A percentile compares a stretch with the other conserved stretches of the same genome.
Evolutionary conservation across 164 flowering plant species (phyloP).

Genomic region (Magnolia changhungtana): DNA sequence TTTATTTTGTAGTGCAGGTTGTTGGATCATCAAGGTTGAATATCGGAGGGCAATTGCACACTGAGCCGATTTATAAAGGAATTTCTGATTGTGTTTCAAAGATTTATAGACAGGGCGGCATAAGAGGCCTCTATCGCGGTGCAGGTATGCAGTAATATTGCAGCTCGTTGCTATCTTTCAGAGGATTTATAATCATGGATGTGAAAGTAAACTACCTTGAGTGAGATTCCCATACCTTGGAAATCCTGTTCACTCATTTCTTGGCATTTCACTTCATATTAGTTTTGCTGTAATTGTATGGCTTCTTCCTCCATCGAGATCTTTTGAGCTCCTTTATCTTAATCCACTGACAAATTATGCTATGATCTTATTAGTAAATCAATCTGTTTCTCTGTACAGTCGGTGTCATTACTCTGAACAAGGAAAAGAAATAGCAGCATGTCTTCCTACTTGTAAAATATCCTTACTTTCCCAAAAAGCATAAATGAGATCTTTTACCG

Average conservation of each 20-base stretch:
- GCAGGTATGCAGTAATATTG: slow-evolving; percentile 49
- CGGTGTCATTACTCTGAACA: background rate
- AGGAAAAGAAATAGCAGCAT: background rate
- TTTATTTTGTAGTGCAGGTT: slow-evolving; percentile 44
- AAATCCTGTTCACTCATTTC: no score
- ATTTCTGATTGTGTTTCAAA: slow-evolving; percentile 75
- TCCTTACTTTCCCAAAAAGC: no score
- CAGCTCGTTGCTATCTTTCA: background rate
- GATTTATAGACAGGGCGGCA: slow-evolving; percentile 68
- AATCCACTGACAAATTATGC: background rate
- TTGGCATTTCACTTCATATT: no score
- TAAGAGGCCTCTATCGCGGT: slow-evolving; percentile 89
- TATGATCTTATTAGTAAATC: background rate
- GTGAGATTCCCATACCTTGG: background rate
- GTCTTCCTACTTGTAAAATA: no score
- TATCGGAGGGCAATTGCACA: slow-evolving; percentile 28
- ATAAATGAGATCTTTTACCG: no score
- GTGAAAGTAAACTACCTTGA: slow-evolving; percentile 1
- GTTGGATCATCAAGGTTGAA: slow-evolving; percentile 46
- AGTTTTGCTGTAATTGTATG: no score
- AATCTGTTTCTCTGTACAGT: background rate
- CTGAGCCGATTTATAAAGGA: slow-evolving; percentile 66
- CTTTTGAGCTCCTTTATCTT: background rate
- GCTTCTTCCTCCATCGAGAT: no score
- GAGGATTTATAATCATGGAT: background rate